Evolutionary conservation across 1,284 basidiomycete species (phyloP).

Genomic region (Ceratobasidium sp.): DNA sequence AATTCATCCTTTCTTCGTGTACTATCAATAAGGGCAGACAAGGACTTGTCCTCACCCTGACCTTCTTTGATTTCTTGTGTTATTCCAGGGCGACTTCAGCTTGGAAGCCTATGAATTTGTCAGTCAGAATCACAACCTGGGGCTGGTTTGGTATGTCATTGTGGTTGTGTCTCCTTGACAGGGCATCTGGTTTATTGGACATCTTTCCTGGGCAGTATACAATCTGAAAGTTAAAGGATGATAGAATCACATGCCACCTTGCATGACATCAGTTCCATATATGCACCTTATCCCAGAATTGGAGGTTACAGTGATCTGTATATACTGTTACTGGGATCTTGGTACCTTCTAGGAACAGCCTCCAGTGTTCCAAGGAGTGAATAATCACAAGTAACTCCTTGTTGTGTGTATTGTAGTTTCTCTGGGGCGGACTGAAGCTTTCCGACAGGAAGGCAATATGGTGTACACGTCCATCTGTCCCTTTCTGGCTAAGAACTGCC

Average conservation of each 20-base stretch:
- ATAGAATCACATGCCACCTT: conserved; percentile 50
- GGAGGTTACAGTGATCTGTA: too few relatives aligned
- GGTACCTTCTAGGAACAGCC: conserved; percentile 49
- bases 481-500: neutral
- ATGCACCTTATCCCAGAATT: neutral
- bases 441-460: conserved; percentile 25
- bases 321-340: conserved; percentile 2
- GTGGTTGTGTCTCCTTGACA: conserved; percentile 49
- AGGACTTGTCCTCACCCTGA: conserved; percentile 4
- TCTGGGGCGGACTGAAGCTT: conserved; percentile 49
- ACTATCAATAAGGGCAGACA: neutral
- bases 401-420: conserved; percentile 54
- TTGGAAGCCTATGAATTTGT: neutral
- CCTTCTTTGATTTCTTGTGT: neutral
- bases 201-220: conserved; percentile 49
- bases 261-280: conserved; percentile 48
- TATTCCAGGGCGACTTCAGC: neutral
- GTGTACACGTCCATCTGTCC: conserved; percentile 11
- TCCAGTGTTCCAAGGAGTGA: conserved; percentile 48
- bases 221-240: too few relatives aligned
- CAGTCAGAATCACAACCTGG: neutral
- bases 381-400: too few relatives aligned
- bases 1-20: neutral
- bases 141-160: neutral
- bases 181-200: conserved; percentile 50